Evolutionary conservation across 768 basidiomycete genomes (phyloP), one percentile per base, ranked within the genome.

Genomic region (Termitomyces eurrhizus): DNA sequence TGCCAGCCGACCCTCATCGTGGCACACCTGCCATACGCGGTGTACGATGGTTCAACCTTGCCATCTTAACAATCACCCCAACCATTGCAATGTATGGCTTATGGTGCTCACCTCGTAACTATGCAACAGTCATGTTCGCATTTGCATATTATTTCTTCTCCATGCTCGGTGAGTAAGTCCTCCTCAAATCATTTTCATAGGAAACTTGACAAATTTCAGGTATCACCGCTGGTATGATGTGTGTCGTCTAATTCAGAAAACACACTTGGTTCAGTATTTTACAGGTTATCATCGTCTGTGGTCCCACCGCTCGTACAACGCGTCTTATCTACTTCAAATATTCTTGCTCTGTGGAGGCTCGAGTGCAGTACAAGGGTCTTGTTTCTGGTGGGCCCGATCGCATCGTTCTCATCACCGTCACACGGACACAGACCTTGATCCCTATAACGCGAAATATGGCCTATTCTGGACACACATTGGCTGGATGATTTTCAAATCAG

Each of bases 351-450:
- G 84, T 50, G 90, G 87, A 2, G 92, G 92, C 8, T 84, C 88
- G 36, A 92, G 91, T 68, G 90, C 91, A 4, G 90, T 92, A 3
- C 87, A 94, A 74, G 92, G 92, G 0, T 93, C 91, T 14, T 90
- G 90, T 73, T 86, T 83, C 69, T 94, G 91, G 90, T 94, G 92
- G 92, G 84, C 88, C 16, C 82, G 88, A 52, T 83, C 88, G 8
- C 92, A 94, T 73, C 86, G 92, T 59, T 89, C 90, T 37, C 90
- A 91, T 69, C 90, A 91, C 70, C 85, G 89, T 63, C 81, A 93
- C 67, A 92, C 91, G 64, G 92, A 94, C 74, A 93, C 90, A 39
- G 88, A 92, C 64, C 82, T 89, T 52, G 92, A 94, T 72, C 92
- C 92, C 16, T 93, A 94, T 75, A 84, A 89, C 63, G 85, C 91